phyloP scores from a whole-genome alignment of 2,329 filamentous ascomycete species.

The Penicillium sp. region DNA sequence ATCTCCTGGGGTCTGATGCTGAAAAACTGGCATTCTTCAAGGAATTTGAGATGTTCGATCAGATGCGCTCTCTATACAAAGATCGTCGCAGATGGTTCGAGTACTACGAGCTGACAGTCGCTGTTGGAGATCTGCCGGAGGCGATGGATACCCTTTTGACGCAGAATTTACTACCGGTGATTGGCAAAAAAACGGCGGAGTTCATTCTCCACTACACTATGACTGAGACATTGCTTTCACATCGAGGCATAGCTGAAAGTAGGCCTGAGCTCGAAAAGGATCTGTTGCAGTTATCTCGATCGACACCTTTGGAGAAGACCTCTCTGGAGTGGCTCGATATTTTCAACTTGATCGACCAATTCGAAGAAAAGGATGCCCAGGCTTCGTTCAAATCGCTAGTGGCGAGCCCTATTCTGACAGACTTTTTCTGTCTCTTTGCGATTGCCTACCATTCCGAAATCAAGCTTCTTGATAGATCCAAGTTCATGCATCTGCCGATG shows the following conservation, averaged over 20 bases:
- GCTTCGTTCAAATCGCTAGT: background rate
- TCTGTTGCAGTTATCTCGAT: background rate
- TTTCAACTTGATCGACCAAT: background rate
- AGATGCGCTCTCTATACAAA: constrained; percentile 10
- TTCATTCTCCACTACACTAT: constrained; percentile 1
- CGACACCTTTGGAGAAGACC: constrained; percentile 1
- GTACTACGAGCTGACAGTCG: constrained; percentile 11
- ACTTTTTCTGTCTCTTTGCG: constrained; percentile 6
- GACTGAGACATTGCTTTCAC: constrained; percentile 1
- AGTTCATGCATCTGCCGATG: background rate
- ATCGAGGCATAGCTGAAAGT: background rate
- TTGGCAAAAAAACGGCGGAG: constrained; percentile 3
- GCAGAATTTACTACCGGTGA: constrained; percentile 1
- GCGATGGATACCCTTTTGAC: constrained; percentile 7
- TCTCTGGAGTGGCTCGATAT: constrained; percentile 1
- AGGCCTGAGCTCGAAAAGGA: background rate
- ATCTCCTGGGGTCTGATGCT: constrained; percentile 14
- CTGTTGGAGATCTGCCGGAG: constrained; percentile 5
- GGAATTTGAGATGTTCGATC: constrained; percentile 19
- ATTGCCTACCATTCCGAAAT: constrained; percentile 1
- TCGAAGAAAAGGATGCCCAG: background rate
- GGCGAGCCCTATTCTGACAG: background rate
- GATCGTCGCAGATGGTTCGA: constrained; percentile 10
- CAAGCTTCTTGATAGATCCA: constrained; percentile 1
- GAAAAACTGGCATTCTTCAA: constrained; percentile 18